phyloP scores from a whole-genome alignment of 441 rosid species.

The Eruca vesicaria region DNA sequence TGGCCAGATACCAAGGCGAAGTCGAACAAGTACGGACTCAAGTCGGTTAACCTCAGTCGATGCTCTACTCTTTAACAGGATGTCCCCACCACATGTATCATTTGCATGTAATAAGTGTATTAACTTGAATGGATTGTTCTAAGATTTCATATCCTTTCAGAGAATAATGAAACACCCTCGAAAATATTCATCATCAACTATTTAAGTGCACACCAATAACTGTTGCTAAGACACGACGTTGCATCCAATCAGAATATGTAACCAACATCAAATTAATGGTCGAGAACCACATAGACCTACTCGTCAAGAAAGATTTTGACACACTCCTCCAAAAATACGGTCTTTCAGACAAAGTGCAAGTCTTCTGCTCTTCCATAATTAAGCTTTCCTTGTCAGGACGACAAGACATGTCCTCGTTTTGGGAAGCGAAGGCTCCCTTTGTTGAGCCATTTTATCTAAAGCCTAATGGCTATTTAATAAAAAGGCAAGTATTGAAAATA shows the following conservation, averaged over 20 bases:
- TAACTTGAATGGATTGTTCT: not conserved
- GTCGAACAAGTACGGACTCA: constrained; percentile 60
- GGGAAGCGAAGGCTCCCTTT: constrained; percentile 85
- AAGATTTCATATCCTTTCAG: constrained; percentile 28
- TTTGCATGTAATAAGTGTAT: not conserved
- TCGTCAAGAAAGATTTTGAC: constrained; percentile 86
- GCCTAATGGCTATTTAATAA: too few relatives aligned
- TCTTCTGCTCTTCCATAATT: constrained; percentile 45
- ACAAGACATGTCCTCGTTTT: constrained; percentile 74
- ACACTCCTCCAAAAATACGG: constrained; percentile 70
- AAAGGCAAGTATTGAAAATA: too few relatives aligned
- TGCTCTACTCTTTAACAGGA: constrained; percentile 75
- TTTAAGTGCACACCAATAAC: constrained; percentile 84
- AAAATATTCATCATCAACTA: constrained; percentile 96
- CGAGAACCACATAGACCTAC: constrained; percentile 58
- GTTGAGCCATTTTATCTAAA: too few relatives aligned
- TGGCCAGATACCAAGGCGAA: constrained; percentile 65
- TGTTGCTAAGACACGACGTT: constrained; percentile 65
- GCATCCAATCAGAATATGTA: constrained; percentile 74
- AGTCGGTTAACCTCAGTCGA: constrained; percentile 76
- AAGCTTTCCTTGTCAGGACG: constrained; percentile 53
- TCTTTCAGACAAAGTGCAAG: constrained; percentile 67
- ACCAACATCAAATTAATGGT: constrained; percentile 73
- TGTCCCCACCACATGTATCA: constrained; percentile 55
- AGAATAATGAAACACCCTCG: constrained; percentile 81